Percentiles rank a stretch among this genome's conserved stretches.
Evolutionary conservation across 2,329 filamentous ascomycete species (phyloP).

Genomic region (Ascochyta rabiei): DNA sequence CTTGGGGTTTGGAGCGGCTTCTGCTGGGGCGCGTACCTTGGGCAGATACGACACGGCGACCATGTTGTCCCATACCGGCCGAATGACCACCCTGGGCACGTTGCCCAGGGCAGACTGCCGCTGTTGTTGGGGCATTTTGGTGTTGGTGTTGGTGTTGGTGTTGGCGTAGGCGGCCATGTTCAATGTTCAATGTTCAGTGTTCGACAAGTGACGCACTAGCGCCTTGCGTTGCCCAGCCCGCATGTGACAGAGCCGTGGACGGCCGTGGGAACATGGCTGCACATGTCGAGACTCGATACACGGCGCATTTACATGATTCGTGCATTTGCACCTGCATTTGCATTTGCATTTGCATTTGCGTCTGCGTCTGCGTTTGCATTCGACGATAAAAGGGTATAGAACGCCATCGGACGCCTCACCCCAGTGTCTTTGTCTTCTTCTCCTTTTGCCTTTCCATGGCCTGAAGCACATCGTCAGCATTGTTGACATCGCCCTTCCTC

Average conservation of each 20-base stretch:
- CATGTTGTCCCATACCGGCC: conserved; percentile 35
- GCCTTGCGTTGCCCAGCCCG: neutral
- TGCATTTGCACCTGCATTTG: no score
- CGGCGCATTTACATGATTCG: neutral
- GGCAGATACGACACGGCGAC: conserved; percentile 38
- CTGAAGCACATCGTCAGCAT: conserved; percentile 76
- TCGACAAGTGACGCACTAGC: conserved; percentile 4
- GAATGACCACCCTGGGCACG: conserved; percentile 35
- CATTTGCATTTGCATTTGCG: no score
- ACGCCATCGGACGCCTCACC: neutral
- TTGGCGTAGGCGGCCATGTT: neutral
- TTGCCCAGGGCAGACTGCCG: conserved; percentile 43
- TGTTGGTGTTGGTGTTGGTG: neutral
- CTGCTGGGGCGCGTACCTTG: conserved; percentile 29
- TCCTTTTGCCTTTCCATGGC: conserved; percentile 71
- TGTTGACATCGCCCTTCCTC: conserved; percentile 79
- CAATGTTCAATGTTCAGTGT: neutral
- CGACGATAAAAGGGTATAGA: conserved; percentile 3
- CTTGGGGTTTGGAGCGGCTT: neutral
- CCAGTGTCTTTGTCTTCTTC: conserved; percentile 34
- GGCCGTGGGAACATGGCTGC: neutral
- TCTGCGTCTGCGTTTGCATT: no score
- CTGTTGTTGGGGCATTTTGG: conserved; percentile 34
- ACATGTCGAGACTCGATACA: neutral
- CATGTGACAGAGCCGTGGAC: conserved; percentile 1